A percentile compares a stretch with the other conserved stretches of the same genome.
These are phyloP conservation scores for Haematococcus sp. DNA, from an alignment of 139 green algal genomes.

Conservation along the genomic window DNA sequence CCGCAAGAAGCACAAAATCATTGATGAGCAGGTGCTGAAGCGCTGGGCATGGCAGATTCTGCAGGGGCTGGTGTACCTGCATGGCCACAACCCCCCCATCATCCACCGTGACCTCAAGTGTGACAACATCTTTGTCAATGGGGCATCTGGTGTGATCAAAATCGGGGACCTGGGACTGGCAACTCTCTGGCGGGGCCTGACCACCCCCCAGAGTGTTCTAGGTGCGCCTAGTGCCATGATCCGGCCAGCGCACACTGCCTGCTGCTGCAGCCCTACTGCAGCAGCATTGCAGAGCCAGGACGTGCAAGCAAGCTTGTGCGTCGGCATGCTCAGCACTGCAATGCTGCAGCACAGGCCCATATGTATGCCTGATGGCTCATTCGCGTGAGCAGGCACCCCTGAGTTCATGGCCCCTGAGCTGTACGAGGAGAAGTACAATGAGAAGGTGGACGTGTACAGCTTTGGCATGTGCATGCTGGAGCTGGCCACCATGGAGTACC, in stretches of 20 bases:
- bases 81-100: slow-evolving; percentile 78
- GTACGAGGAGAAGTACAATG: slow-evolving; percentile 99
- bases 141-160: slow-evolving; percentile 93
- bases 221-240: slow-evolving; percentile 25
- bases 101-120: slow-evolving; percentile 75
- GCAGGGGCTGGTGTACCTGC: slow-evolving; percentile 92
- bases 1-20: slow-evolving; percentile 91
- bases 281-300: no score
- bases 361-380: no score
- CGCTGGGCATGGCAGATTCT: slow-evolving; percentile 98
- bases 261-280: no score
- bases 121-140: slow-evolving; percentile 84
- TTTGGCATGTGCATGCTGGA: slow-evolving; percentile 99
- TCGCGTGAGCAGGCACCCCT: slow-evolving; percentile 63
- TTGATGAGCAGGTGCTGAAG: slow-evolving; percentile 88
- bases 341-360: no score
- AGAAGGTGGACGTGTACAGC: slow-evolving; percentile 73
- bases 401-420: slow-evolving; percentile 99
- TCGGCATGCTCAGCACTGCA: no score
- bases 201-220: slow-evolving; percentile 88
- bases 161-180: slow-evolving; percentile 98
- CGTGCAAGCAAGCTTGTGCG: no score
- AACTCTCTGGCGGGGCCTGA: slow-evolving; percentile 84
- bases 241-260: no score
- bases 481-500: slow-evolving; percentile 96